A percentile compares a stretch with the other conserved stretches of the same genome.
Evolutionary conservation across 805 yeast species (phyloP).

Genomic region (Blastobotrys mokoenaii): DNA sequence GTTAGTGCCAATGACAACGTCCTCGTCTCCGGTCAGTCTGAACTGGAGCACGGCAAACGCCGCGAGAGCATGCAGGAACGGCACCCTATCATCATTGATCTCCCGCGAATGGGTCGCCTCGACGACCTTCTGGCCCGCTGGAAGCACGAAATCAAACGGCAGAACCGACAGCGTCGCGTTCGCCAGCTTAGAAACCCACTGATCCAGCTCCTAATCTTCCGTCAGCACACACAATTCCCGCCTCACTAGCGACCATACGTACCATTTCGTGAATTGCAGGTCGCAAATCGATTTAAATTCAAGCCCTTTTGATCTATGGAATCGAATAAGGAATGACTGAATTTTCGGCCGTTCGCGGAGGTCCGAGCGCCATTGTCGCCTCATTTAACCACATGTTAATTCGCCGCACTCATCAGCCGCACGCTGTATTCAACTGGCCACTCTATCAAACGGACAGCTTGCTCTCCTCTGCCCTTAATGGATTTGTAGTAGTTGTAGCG

Average conservation of each 20-base stretch:
- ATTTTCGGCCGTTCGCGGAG: no score
- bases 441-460: no score
- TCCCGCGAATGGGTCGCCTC: slow-evolving; percentile 45
- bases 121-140: slow-evolving; percentile 56
- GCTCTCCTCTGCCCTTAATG: no score
- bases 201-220: slow-evolving; percentile 23
- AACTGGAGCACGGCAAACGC: slow-evolving; percentile 62
- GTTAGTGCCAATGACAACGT: slow-evolving; percentile 76
- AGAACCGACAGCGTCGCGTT: slow-evolving; percentile 79
- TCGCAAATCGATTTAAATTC: not conserved
- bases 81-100: slow-evolving; percentile 22
- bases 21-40: slow-evolving; percentile 90
- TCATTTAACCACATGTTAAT: no score
- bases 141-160: slow-evolving; percentile 82
- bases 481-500: no score
- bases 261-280: not conserved
- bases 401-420: no score
- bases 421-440: no score
- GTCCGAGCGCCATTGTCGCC: no score
- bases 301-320: no score
- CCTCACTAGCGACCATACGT: not conserved
- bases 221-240: not conserved
- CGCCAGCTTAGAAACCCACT: slow-evolving; percentile 61
- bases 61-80: slow-evolving; percentile 51
- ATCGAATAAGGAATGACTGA: no score